Base-by-base conservation (phyloP, 2,329 filamentous ascomycete species). In the Cyphellophora europaea region DNA sequence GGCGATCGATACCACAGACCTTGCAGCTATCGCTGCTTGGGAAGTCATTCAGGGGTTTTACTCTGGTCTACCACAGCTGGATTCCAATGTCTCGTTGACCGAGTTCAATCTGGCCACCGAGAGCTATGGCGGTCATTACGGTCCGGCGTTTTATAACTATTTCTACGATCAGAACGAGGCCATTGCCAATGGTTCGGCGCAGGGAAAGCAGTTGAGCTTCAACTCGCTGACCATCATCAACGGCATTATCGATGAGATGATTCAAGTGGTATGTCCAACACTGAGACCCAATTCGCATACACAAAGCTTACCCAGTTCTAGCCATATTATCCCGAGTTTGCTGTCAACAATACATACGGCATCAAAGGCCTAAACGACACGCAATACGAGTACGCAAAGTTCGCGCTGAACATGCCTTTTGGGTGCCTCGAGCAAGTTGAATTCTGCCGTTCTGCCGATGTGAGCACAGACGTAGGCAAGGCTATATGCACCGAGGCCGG, bases 341-440 rank as follows among this genome's bases (percentile, higher is more conserved):
- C 69, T 1, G 55, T 65, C 13, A 62, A 72, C 53, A 73, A 73
- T 48, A 70, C 69, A 6, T 76, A 75, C 38, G 69, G 67, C 25
- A 71, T 73, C 47, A 63, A 41, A 32, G 53, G 59, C 1, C 59
- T 73, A 46, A 76, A 77, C 43, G 67, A 76, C 14, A 73, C 70
- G 3, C 65, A 75, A 4, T 75, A 76, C 52, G 63, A 67, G 37
- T 75, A 71, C 46, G 71, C 71, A 55, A 72, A 69, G 39, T 72
- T 73, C 29, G 68, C 69, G n/a, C 61, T 63, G 35, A 55, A 55
- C 55, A 86, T 70, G 71, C 78, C 78, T 15, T 77, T 55, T 36
- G 71, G 70, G 14, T 74, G 71, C 43, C 58, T 67, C 27, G 59
- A 78, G 42, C 77, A 84, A 56, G 73, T 84, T 32, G 74, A 75